phyloP scores from a whole-genome alignment of 805 yeast species.

The Priceomyces haplophilus region DNA sequence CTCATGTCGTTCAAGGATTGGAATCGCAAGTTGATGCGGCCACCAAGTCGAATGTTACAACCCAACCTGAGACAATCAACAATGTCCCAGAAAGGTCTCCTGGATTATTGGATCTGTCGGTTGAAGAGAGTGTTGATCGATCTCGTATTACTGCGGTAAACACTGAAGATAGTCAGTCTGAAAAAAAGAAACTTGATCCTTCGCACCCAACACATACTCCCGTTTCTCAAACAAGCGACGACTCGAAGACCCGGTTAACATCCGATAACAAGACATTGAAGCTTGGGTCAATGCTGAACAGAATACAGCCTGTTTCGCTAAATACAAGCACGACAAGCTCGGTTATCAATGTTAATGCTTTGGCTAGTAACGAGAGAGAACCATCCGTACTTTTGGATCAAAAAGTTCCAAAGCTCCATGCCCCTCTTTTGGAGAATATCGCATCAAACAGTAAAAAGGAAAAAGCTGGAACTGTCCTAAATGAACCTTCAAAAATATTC shows the following conservation, averaged over 20 bases:
- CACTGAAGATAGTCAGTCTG: background rate
- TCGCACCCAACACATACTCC: background rate
- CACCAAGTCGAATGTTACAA: background rate
- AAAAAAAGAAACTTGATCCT: background rate
- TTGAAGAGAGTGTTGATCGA: background rate
- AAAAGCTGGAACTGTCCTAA: slow-evolving; percentile 22
- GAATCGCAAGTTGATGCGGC: background rate
- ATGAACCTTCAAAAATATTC: slow-evolving; percentile 36
- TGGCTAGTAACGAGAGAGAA: slow-evolving; percentile 20
- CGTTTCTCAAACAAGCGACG: background rate
- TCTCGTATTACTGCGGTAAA: background rate
- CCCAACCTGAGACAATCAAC: background rate
- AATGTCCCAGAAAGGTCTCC: background rate
- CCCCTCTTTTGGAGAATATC: background rate
- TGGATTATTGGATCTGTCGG: background rate
- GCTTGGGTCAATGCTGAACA: slow-evolving; percentile 21
- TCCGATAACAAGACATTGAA: slow-evolving; percentile 35
- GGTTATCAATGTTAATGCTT: slow-evolving; percentile 30
- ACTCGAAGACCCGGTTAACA: slow-evolving; percentile 26
- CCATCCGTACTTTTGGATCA: background rate
- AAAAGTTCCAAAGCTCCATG: background rate
- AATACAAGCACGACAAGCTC: slow-evolving; percentile 30
- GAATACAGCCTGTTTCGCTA: slow-evolving; percentile 16
- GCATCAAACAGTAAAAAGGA: slow-evolving; percentile 2
- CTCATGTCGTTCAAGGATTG: background rate